A percentile compares a stretch with the other conserved stretches of the same genome.
Evolutionary conservation across 495 filamentous ascomycete genomes (phyloP).

Genomic region (Penicillium steckii): DNA sequence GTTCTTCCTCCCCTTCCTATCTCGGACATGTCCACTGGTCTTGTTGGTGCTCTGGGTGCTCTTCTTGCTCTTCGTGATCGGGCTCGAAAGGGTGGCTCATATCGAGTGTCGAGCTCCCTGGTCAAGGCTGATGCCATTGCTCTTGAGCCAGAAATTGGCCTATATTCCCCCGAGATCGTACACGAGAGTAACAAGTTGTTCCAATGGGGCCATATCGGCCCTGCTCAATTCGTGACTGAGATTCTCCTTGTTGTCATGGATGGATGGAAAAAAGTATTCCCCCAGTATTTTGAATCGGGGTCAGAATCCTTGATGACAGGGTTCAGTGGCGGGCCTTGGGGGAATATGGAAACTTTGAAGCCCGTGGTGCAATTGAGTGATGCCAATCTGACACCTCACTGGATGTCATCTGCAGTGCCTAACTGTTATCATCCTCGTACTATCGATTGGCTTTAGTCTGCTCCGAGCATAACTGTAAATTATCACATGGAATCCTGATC

Average conservation of each 20-base stretch:
- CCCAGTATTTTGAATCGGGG: slow-evolving; percentile 15
- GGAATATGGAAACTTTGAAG: slow-evolving; percentile 16
- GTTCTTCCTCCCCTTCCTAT: slow-evolving; percentile 70
- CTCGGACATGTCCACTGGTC: slow-evolving; percentile 70
- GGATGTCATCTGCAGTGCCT: slow-evolving; percentile 7
- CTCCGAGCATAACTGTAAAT: neutral
- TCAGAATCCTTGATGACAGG: slow-evolving; percentile 22
- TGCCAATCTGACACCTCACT: slow-evolving; percentile 7
- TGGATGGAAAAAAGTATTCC: slow-evolving; percentile 27
- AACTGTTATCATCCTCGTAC: neutral
- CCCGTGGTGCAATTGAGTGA: slow-evolving; percentile 23
- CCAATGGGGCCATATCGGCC: neutral
- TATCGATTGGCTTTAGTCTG: slow-evolving; percentile 2
- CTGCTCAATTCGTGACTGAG: slow-evolving; percentile 24
- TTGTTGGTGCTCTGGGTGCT: slow-evolving; percentile 55
- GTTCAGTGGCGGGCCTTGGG: slow-evolving; percentile 21
- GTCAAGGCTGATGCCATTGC: slow-evolving; percentile 24
- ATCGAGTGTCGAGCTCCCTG: slow-evolving; percentile 25
- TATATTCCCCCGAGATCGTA: slow-evolving; percentile 23
- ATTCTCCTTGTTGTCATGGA: slow-evolving; percentile 24
- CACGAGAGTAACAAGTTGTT: neutral
- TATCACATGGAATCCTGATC: neutral
- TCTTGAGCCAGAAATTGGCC: slow-evolving; percentile 22
- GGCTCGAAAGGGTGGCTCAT: slow-evolving; percentile 27
- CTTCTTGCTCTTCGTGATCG: slow-evolving; percentile 44